A percentile compares a stretch with the other conserved stretches of the same genome.
Evolutionary conservation across 805 yeast species (phyloP).

Genomic region (Saccharomycopsis amapae): DNA sequence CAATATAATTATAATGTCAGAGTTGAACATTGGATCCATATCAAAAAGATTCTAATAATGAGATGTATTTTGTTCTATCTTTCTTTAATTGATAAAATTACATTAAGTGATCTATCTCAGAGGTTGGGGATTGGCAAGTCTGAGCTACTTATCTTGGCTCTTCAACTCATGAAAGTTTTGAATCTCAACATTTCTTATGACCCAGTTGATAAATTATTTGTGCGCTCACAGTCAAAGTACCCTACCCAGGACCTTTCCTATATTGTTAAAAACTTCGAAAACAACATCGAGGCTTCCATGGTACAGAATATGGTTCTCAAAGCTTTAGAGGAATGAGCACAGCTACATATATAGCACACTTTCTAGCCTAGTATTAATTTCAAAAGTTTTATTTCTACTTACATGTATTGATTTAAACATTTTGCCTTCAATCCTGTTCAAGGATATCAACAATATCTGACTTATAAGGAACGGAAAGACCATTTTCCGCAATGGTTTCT

Average conservation of each 20-base stretch:
- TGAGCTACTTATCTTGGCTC: constrained; percentile 21
- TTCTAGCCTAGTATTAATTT: neutral
- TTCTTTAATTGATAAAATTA: constrained; percentile 26
- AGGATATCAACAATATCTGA: constrained; percentile 35
- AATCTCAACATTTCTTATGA: constrained; percentile 26
- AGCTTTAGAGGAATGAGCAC: neutral
- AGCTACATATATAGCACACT: neutral
- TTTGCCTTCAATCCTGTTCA: neutral
- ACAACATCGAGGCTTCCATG: constrained; percentile 3
- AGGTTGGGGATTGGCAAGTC: constrained; percentile 23
- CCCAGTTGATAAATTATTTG: constrained; percentile 12
- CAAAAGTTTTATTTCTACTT: neutral
- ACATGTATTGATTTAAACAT: constrained; percentile 1
- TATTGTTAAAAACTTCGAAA: constrained; percentile 13
- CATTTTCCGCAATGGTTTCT: constrained; percentile 57
- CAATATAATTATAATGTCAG: constrained; percentile 24
- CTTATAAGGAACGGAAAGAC: constrained; percentile 44
- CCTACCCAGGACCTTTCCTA: constrained; percentile 12
- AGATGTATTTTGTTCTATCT: constrained; percentile 30
- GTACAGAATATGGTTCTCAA: constrained; percentile 4
- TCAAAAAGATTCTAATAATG: constrained; percentile 26
- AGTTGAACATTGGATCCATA: constrained; percentile 23
- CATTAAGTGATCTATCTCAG: constrained; percentile 23
- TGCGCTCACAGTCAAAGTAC: constrained; percentile 11
- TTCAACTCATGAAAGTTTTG: constrained; percentile 24